phyloP scores from a whole-genome alignment of 140 eudicot genomes.

The Oenanthe javanica region DNA sequence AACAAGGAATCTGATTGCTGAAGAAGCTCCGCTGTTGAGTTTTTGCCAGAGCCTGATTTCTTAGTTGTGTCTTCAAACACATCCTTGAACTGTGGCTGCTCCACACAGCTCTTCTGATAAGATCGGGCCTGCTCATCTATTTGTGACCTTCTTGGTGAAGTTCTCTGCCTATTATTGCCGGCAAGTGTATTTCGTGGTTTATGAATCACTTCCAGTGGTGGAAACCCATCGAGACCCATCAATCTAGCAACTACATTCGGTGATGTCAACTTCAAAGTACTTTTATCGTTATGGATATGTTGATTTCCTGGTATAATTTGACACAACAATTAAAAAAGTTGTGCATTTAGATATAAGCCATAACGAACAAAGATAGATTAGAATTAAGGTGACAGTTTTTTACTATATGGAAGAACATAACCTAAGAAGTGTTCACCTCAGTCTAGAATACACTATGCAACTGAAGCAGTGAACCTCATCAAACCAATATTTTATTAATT shows the following conservation, averaged over 20 bases:
- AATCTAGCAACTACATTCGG: slow-evolving; percentile 61
- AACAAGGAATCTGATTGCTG: slow-evolving; percentile 46
- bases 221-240: slow-evolving; percentile 66
- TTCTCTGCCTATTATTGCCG: slow-evolving; percentile 20
- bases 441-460: not conserved
- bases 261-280: slow-evolving; percentile 24
- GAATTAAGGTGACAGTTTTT: not conserved
- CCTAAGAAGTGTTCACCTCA: not conserved
- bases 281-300: slow-evolving; percentile 25
- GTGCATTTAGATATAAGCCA: not conserved
- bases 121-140: slow-evolving; percentile 17
- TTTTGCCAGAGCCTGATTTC: slow-evolving; percentile 44
- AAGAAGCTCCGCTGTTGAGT: slow-evolving; percentile 46
- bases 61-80: slow-evolving; percentile 50
- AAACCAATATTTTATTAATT: not conserved
- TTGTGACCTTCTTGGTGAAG: slow-evolving; percentile 14
- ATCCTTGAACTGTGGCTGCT: slow-evolving; percentile 34
- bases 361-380: not conserved
- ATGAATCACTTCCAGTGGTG: slow-evolving; percentile 26
- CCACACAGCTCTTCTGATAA: slow-evolving; percentile 23
- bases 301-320: slow-evolving; percentile 32
- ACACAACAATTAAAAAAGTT: slow-evolving; percentile 3
- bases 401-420: not conserved
- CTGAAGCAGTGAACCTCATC: not conserved
- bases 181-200: slow-evolving; percentile 32